Percentiles rank a stretch among this genome's conserved stretches.
phyloP scores from a whole-genome alignment of 352 stramenopile species.

The Thraustochytrium sp. region DNA sequence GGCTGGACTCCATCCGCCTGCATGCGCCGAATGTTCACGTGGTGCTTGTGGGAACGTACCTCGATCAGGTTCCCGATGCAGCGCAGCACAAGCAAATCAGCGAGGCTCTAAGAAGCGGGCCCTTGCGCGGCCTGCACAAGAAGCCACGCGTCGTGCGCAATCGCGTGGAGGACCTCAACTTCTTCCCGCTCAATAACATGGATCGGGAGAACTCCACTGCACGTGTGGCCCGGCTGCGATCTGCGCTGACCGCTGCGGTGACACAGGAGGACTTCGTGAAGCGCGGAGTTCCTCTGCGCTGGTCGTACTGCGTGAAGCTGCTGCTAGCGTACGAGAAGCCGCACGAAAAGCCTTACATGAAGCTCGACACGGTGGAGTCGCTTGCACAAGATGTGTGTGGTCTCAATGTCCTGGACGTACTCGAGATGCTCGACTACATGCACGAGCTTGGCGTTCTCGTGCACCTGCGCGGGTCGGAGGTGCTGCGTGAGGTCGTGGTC shows the following conservation, averaged over 20 bases:
- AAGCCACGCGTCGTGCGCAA: too few relatives aligned
- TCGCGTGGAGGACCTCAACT: too few relatives aligned
- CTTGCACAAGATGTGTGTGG: not conserved
- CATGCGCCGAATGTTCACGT: not conserved
- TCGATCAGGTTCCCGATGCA: not conserved
- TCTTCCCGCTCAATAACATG: not conserved
- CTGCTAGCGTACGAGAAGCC: not conserved
- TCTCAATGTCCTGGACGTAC: not conserved
- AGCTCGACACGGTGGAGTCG: not conserved
- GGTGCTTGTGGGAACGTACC: not conserved
- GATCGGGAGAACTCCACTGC: not conserved
- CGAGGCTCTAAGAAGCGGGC: not conserved
- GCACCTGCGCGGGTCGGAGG: not conserved
- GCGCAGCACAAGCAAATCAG: not conserved
- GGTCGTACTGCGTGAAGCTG: not conserved
- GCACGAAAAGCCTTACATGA: not conserved
- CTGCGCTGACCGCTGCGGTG: not conserved
- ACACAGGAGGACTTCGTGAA: not conserved
- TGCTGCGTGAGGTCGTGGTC: not conserved
- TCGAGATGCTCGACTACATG: not conserved
- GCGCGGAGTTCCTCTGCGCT: not conserved
- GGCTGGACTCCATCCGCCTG: not conserved
- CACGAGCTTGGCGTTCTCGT: constrained; percentile 37
- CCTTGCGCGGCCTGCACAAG: too few relatives aligned
- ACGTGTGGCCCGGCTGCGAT: not conserved